These are phyloP conservation scores for Apiospora marii DNA, from an alignment of 2,329 filamentous ascomycete genomes.

Conservation along the genomic window DNA sequence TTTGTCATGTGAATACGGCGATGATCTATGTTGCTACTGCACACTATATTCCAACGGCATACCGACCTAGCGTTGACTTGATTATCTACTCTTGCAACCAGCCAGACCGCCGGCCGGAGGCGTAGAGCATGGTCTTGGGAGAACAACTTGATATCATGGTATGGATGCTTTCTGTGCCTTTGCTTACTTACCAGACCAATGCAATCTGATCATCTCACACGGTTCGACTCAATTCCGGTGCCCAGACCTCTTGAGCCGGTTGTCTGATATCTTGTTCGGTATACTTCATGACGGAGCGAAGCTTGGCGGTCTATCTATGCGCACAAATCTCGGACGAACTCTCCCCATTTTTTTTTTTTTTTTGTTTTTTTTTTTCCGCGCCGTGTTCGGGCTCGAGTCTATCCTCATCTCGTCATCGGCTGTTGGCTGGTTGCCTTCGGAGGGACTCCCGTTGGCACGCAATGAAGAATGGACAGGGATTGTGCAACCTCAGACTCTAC, in stretches of 20 bases:
- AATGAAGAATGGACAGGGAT: neutral
- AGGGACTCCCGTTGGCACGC: neutral
- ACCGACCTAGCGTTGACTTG: neutral
- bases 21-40: neutral
- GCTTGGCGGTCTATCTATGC: constrained; percentile 11
- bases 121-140: neutral
- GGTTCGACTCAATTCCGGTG: neutral
- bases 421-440: neutral
- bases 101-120: neutral
- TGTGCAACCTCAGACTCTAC: neutral
- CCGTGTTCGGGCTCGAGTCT: neutral
- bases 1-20: neutral
- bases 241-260: neutral
- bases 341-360: neutral
- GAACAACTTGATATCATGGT: neutral
- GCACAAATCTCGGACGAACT: neutral
- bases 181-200: neutral
- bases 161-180: neutral
- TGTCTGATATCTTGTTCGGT: neutral
- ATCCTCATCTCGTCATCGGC: neutral
- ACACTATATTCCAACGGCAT: neutral
- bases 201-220: neutral
- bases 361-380: neutral
- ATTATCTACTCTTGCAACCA: neutral
- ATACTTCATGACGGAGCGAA: neutral